A percentile compares a stretch with the other conserved stretches of the same genome.
Evolutionary conservation across 768 basidiomycete species (phyloP).

Genomic region (Amanita pallidorosea): DNA sequence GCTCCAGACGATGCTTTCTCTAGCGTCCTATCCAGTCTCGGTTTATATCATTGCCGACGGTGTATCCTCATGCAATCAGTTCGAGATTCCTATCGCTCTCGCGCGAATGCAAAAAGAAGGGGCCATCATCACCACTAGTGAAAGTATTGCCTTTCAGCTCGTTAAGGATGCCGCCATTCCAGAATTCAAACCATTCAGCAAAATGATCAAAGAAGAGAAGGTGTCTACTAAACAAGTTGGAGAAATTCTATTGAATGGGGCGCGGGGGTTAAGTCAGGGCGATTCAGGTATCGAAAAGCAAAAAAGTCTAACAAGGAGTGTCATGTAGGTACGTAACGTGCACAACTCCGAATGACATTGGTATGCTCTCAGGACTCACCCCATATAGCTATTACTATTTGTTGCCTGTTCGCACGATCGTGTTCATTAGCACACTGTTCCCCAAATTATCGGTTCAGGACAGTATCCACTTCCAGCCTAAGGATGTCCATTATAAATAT

Average conservation of each 20-base stretch:
- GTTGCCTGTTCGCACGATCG: too few species aligned
- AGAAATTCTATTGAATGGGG: slow-evolving; percentile 8
- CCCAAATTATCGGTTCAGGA: too few species aligned
- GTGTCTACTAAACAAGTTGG: slow-evolving; percentile 40
- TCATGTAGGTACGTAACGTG: neutral
- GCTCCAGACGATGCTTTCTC: slow-evolving; percentile 69
- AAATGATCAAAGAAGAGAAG: slow-evolving; percentile 71
- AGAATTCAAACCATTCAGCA: slow-evolving; percentile 63
- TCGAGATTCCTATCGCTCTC: slow-evolving; percentile 71
- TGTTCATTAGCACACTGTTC: too few species aligned
- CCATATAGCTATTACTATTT: neutral
- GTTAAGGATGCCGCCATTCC: slow-evolving; percentile 52
- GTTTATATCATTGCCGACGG: slow-evolving; percentile 78
- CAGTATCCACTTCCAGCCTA: too few species aligned
- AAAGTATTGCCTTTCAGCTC: slow-evolving; percentile 71
- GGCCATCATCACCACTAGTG: slow-evolving; percentile 69
- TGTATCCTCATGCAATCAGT: slow-evolving; percentile 71
- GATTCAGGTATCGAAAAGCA: neutral
- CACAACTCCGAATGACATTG: neutral
- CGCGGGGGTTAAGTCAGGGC: neutral
- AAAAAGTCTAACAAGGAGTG: neutral
- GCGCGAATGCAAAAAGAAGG: slow-evolving; percentile 63
- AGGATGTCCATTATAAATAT: too few species aligned
- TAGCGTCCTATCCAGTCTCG: slow-evolving; percentile 30
- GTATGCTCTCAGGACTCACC: neutral